phyloP scores from a whole-genome alignment of 352 stramenopile genomes.

The Peronosclerospora sorghi region DNA sequence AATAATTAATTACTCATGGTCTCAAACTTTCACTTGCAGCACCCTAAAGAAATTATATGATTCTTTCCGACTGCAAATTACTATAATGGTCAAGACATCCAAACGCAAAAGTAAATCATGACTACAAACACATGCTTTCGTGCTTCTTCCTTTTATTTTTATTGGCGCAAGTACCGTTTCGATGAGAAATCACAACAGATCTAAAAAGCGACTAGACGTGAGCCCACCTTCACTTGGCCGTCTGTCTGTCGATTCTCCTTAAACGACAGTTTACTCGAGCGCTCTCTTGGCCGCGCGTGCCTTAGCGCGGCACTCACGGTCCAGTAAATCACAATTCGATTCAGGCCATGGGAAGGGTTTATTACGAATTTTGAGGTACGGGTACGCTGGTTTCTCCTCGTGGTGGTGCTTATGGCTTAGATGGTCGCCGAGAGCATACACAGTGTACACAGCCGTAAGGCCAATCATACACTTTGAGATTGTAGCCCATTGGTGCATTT shows the following conservation, averaged over 20 bases:
- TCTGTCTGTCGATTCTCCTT: too few species aligned
- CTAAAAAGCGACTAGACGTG: too few species aligned
- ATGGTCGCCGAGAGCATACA: slow-evolving; percentile 49
- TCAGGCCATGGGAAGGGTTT: slow-evolving; percentile 81
- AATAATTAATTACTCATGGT: too few species aligned
- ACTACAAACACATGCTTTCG: not conserved
- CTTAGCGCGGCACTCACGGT: slow-evolving; percentile 59
- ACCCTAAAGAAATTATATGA: too few species aligned
- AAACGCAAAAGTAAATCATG: not conserved
- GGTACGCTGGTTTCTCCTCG: slow-evolving; percentile 47
- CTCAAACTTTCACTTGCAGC: too few species aligned
- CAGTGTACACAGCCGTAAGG: slow-evolving; percentile 40
- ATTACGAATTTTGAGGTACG: slow-evolving; percentile 82
- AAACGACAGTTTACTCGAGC: slow-evolving; percentile 37
- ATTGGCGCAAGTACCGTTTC: too few species aligned
- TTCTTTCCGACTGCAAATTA: too few species aligned
- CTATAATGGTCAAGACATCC: too few species aligned
- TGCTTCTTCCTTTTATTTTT: not conserved
- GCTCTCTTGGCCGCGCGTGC: slow-evolving; percentile 55
- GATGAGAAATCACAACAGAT: too few species aligned
- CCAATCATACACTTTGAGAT: slow-evolving; percentile 83
- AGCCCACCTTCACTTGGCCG: too few species aligned
- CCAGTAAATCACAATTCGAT: slow-evolving; percentile 71
- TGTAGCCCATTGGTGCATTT: slow-evolving; percentile 77
- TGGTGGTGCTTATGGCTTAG: slow-evolving; percentile 51